These are phyloP conservation scores for Cladosporium austrohemisphaericum DNA, from an alignment of 2,329 filamentous ascomycete genomes.

Conservation along the genomic window DNA sequence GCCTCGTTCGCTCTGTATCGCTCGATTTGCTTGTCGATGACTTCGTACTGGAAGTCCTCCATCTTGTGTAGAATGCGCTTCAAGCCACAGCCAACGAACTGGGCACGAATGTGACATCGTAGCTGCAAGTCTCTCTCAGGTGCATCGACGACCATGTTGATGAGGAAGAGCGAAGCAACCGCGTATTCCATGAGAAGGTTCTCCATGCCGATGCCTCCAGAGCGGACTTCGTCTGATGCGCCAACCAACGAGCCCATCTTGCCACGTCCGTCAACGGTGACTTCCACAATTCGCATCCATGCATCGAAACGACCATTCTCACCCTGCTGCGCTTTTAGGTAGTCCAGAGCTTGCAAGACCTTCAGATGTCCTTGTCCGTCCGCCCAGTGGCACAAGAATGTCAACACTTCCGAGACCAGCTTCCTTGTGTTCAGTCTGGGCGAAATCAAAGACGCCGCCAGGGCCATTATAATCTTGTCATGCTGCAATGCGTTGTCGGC, in stretches of 20 bases:
- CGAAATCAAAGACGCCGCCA: constrained; percentile 82
- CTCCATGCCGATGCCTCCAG: constrained; percentile 96
- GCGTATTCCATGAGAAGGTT: constrained; percentile 99
- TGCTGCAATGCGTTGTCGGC: constrained; percentile 91
- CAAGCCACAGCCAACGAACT: constrained; percentile 94
- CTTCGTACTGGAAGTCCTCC: constrained; percentile 96
- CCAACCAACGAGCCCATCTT: constrained; percentile 99
- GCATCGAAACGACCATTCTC: constrained; percentile 96
- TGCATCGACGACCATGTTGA: constrained; percentile 95
- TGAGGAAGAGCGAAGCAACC: constrained; percentile 85
- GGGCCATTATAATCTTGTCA: constrained; percentile 81
- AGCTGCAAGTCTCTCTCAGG: constrained; percentile 85
- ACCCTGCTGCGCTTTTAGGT: constrained; percentile 79
- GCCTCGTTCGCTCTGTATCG: constrained; percentile 89
- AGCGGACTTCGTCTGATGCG: constrained; percentile 92
- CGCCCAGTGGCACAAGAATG: constrained; percentile 93
- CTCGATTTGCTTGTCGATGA: constrained; percentile 97
- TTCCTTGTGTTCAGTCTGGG: constrained; percentile 88
- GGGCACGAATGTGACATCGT: constrained; percentile 88
- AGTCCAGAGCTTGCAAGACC: constrained; percentile 88
- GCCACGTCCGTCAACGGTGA: constrained; percentile 91
- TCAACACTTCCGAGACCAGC: constrained; percentile 91
- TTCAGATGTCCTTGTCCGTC: constrained; percentile 85
- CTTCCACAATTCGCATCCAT: constrained; percentile 98
- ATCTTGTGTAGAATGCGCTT: constrained; percentile 93